These are phyloP conservation scores for Helenozyma rhizophorensis DNA, from an alignment of 805 yeast species.

Conservation along the genomic window DNA sequence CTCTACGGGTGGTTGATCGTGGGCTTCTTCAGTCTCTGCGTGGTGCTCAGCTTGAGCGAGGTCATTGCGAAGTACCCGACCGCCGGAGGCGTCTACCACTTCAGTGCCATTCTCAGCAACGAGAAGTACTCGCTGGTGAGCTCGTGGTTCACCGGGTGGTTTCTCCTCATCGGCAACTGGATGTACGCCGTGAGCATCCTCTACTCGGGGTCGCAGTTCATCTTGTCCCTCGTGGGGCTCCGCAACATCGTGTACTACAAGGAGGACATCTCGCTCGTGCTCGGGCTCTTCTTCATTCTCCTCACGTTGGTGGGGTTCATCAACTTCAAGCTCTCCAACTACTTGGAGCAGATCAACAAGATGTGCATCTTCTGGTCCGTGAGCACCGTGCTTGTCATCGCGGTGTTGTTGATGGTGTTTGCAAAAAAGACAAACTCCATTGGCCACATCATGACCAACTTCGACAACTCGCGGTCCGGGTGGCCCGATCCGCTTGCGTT, in stretches of 20 bases:
- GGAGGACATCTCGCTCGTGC: conserved; percentile 51
- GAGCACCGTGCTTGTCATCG: conserved; percentile 65
- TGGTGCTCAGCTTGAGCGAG: conserved; percentile 72
- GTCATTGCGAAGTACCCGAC: conserved; percentile 74
- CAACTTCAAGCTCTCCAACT: conserved; percentile 55
- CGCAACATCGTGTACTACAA: conserved; percentile 55
- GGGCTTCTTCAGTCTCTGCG: conserved; percentile 57
- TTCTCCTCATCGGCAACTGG: conserved; percentile 70
- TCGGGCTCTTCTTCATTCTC: conserved; percentile 52
- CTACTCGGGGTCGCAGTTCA: conserved; percentile 73
- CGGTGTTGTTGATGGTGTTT: conserved; percentile 55
- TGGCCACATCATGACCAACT: conserved; percentile 55
- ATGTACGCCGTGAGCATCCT: conserved; percentile 69
- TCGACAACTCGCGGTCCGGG: conserved; percentile 71
- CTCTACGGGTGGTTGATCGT: conserved; percentile 72
- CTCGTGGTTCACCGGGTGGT: conserved; percentile 81
- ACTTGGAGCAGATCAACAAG: conserved; percentile 60
- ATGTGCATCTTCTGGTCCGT: conserved; percentile 74
- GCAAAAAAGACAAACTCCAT: conserved; percentile 56
- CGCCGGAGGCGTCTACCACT: conserved; percentile 73
- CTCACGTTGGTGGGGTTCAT: conserved; percentile 58
- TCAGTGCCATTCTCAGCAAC: conserved; percentile 65
- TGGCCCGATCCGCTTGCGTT: conserved; percentile 72
- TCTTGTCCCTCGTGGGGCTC: conserved; percentile 62
- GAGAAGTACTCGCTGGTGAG: conserved; percentile 51